These are phyloP conservation scores for Nakaseomyces delphensis DNA, from an alignment of 1,139 yeast genomes.

Conservation along the genomic window DNA sequence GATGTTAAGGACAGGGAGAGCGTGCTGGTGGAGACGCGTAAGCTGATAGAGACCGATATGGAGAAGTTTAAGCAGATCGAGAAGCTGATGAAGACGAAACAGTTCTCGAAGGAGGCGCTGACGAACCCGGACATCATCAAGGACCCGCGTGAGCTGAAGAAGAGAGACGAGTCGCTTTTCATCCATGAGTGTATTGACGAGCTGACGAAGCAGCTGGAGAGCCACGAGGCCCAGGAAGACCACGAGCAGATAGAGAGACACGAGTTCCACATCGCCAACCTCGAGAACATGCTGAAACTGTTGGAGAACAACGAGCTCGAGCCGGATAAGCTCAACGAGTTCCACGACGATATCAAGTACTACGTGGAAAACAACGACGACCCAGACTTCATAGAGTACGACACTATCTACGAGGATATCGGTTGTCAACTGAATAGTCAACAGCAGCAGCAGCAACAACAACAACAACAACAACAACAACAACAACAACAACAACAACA, in stretches of 20 bases:
- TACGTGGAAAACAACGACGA: slow-evolving; percentile 94
- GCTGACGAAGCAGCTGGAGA: slow-evolving; percentile 72
- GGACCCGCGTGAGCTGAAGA: slow-evolving; percentile 77
- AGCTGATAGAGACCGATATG: slow-evolving; percentile 86
- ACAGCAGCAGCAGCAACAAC: slow-evolving; percentile 1
- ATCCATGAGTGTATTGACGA: slow-evolving; percentile 72
- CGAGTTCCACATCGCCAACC: slow-evolving; percentile 63
- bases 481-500: not conserved
- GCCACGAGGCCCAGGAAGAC: slow-evolving; percentile 69
- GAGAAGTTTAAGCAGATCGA: slow-evolving; percentile 94
- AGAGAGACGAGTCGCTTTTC: slow-evolving; percentile 65
- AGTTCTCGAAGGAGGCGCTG: slow-evolving; percentile 89
- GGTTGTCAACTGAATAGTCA: slow-evolving; percentile 35
- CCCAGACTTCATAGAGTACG: slow-evolving; percentile 94
- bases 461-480: not conserved
- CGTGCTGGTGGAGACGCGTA: slow-evolving; percentile 66
- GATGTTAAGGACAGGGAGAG: slow-evolving; percentile 85
- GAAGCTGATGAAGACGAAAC: slow-evolving; percentile 89
- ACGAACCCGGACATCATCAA: slow-evolving; percentile 51
- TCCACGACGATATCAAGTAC: slow-evolving; percentile 85
- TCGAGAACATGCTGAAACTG: slow-evolving; percentile 70
- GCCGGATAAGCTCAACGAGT: slow-evolving; percentile 68
- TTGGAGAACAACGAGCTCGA: slow-evolving; percentile 78
- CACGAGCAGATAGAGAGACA: slow-evolving; percentile 61
- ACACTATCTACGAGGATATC: slow-evolving; percentile 81